Evolutionary conservation across 2,329 filamentous ascomycete genomes (phyloP), one percentile per base, ranked within the genome.

Genomic region (Metarhizium sp.): DNA sequence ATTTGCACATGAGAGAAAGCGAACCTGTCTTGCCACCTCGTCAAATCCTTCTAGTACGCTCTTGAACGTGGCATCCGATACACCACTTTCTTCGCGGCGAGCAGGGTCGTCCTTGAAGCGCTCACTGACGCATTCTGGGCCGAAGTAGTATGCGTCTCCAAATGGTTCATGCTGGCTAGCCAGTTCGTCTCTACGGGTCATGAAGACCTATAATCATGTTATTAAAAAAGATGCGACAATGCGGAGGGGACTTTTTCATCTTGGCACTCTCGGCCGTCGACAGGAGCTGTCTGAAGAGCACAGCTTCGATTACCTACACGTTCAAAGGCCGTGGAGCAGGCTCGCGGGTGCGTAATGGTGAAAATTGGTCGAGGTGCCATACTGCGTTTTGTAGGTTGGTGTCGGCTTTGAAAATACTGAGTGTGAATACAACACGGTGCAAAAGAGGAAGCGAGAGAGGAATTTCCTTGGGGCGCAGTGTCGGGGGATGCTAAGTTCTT

Each of bases 261-360:
- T 25, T 25, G 25, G 25, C 25, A 25, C 25, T 25, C 25, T 25
- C 25, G 25, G 25, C 25, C 25, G 25, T 25, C 25, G 25, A 25
- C 25, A 25, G 32, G 6, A 34, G 32, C 32, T 7, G 32, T 34
- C 32, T 7, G 10, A 16, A 40, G 13, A n/a, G 13, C 38, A 14
- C 38, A 40, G 40, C 25, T 14, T 53, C 45, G 50, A 55, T 40
- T 57, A 74, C 79, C 67, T 78, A 95, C 92, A 72, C 92, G 81
- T 78, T 99, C 94, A 75, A 97, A 99, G 34, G 94, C 94, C 51
- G 94, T 97, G 56, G 92, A 96, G 77, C 92, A 96, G 61, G 92
- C 90, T 72, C 94, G 81, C 40, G 94, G 94, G 73, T 97, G 92
- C 64, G 94, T 97, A 56, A 87, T 90, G 66, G 94, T 85, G 70